phyloP scores from a whole-genome alignment of 495 filamentous ascomycete genomes.

The Penicillium cataractarum region DNA sequence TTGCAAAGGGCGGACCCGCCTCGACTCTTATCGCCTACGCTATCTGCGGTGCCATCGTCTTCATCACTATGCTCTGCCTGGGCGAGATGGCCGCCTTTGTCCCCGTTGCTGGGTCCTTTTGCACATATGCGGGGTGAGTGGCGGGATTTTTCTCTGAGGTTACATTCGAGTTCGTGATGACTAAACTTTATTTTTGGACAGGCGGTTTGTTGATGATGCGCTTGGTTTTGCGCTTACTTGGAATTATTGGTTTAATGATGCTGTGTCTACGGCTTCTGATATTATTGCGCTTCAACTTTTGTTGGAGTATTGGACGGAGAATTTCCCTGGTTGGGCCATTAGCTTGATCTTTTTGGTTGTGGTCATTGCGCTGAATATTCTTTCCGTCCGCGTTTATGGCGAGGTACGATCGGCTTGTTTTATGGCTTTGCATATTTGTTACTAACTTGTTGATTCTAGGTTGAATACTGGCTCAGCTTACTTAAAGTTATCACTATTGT shows the following conservation, averaged over 20 bases:
- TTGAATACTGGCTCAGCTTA: constrained; percentile 59
- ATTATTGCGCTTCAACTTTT: constrained; percentile 57
- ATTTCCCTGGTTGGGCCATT: constrained; percentile 54
- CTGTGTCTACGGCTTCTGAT: constrained; percentile 58
- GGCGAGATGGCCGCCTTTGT: constrained; percentile 57
- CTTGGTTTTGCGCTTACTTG: constrained; percentile 55
- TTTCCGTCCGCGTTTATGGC: constrained; percentile 57
- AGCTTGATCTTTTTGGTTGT: constrained; percentile 57
- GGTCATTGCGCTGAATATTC: constrained; percentile 51
- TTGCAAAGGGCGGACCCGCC: constrained; percentile 62
- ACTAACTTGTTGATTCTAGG: constrained; percentile 25
- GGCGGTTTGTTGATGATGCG: constrained; percentile 62
- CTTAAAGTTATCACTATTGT: constrained; percentile 60
- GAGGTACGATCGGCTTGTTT: constrained; percentile 39
- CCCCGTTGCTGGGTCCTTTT: constrained; percentile 54
- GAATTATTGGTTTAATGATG: constrained; percentile 67
- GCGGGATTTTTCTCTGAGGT: neutral
- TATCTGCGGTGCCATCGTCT: constrained; percentile 53
- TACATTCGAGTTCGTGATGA: neutral
- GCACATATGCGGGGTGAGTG: constrained; percentile 55
- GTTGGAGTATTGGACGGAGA: constrained; percentile 56
- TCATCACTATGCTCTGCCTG: constrained; percentile 52
- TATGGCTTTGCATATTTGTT: neutral
- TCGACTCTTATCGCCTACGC: constrained; percentile 63
- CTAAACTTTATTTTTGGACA: constrained; percentile 24